Conservation (phyloP, 1,284 basidiomycete genomes). For the Mycocalia duriaeana region DNA sequence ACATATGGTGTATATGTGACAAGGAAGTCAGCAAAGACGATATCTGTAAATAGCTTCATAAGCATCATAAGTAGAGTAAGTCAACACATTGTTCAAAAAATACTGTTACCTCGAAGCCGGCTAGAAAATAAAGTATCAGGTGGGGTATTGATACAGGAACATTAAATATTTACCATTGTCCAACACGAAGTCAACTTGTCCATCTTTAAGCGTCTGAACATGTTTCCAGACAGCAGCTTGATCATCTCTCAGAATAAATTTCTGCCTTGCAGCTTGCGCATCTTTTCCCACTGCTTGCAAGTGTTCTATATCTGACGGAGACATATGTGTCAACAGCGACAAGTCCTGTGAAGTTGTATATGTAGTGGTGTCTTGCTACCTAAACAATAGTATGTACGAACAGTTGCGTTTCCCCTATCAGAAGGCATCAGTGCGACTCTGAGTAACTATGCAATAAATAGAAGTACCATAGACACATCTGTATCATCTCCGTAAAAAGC, state of each 20-base stretch:
- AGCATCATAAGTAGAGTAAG: slow-evolving; percentile 3
- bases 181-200: slow-evolving; percentile 81
- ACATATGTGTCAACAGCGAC: slow-evolving; percentile 77
- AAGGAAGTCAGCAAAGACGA: slow-evolving; percentile 93
- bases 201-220: slow-evolving; percentile 52
- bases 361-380: background rate
- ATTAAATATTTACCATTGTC: slow-evolving; percentile 70
- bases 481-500: slow-evolving; percentile 80
- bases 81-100: background rate
- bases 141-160: too few relatives aligned
- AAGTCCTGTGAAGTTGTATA: slow-evolving; percentile 57
- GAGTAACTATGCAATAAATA: background rate
- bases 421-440: background rate
- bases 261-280: slow-evolving; percentile 67
- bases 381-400: slow-evolving; percentile 21
- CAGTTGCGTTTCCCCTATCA: slow-evolving; percentile 78
- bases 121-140: slow-evolving; percentile 43
- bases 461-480: slow-evolving; percentile 80
- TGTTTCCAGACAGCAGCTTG: slow-evolving; percentile 75
- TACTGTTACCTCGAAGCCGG: slow-evolving; percentile 76
- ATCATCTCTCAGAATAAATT: slow-evolving; percentile 85
- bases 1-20: slow-evolving; percentile 84
- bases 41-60: slow-evolving; percentile 83
- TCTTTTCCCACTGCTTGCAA: slow-evolving; percentile 81
- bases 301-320: slow-evolving; percentile 75